Base-by-base conservation (phyloP, 1,139 yeast species). In the Hansenula sp. region DNA sequence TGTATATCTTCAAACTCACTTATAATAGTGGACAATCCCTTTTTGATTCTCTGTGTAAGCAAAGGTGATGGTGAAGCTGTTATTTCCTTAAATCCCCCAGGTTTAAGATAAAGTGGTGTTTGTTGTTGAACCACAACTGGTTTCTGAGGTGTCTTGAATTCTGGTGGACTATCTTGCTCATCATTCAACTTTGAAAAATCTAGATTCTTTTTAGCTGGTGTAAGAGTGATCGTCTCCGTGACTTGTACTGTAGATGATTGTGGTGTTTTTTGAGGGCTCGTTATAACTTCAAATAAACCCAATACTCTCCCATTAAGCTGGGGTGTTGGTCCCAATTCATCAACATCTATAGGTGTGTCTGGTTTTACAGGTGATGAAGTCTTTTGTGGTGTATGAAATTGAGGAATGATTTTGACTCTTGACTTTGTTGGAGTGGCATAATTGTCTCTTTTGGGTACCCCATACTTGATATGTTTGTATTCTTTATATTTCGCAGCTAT, bases 291-390 rank as follows among this genome's bases (percentile, higher is more conserved):
- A 52, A 83, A 80, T 12, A 83, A 68, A 11, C 89, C 80, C 34
- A 82, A 55, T 0, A 82, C 85, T 32, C 79, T 71, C 0, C 92
- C 92, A 44, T 79, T 71, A 10, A 83, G 70, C 48, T 82, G 90
- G 0, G 92, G 92, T 0, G 92, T 83, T 0, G 92, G 92, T 0
- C 90, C 90, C 16, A 82, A 56, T 46, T 77, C 82, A 1, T 50
- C 40, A 4, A 43, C 34, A 3, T 29, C 30, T 3, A 44, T 26
- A 4, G 43, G 42, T 2, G 25, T 28, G 21, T 42, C 42, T 8
- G 51, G 43, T 1, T 49, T 45, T 14, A 39, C 39, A 7, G 46
- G 37, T 11, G 57, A 55, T 10, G 57, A 52, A 5, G 56, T 48
- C 41, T 48, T 47, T 31, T 50, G 47, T 5, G 59, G 56, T 36